A percentile compares a stretch with the other conserved stretches of the same genome.
Evolutionary conservation across 768 basidiomycete species (phyloP).

Genomic region (Chalciporus chontae): DNA sequence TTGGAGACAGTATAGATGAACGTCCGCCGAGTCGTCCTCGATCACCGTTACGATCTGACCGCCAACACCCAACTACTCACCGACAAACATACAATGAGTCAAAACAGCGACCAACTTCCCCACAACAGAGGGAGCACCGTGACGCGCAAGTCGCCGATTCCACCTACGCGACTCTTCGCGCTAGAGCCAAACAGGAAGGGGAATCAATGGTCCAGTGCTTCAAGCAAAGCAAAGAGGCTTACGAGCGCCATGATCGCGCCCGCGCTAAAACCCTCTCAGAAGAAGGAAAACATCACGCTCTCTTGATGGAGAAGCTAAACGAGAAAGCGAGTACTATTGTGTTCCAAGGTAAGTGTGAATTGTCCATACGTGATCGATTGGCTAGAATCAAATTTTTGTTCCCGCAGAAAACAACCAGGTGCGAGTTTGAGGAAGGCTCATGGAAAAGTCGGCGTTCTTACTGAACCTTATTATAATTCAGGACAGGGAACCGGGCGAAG

Average conservation of each 20-base stretch:
- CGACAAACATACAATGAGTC: conserved; percentile 5
- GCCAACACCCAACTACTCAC: not conserved
- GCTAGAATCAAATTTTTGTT: not conserved
- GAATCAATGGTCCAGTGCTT: conserved; percentile 68
- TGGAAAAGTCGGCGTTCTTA: not conserved
- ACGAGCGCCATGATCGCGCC: conserved; percentile 66
- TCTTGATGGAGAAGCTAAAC: conserved; percentile 73
- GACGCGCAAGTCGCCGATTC: not conserved
- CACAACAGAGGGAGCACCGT: not conserved
- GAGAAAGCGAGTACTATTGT: conserved; percentile 83
- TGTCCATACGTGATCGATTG: not conserved
- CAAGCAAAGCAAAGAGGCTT: conserved; percentile 69
- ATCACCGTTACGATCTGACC: not conserved
- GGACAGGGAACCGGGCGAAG: conserved; percentile 63
- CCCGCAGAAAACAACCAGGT: conserved; percentile 73
- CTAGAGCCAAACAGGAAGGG: conserved; percentile 72
- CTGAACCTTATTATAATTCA: conserved; percentile 20
- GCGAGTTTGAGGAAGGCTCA: not conserved
- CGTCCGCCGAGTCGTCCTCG: not conserved
- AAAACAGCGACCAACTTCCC: not conserved
- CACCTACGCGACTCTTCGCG: conserved; percentile 62
- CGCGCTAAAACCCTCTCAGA: conserved; percentile 77
- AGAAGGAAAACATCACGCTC: conserved; percentile 73
- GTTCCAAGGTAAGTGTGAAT: conserved; percentile 48
- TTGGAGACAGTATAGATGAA: conserved; percentile 7